Evolutionary conservation across 1,284 basidiomycete genomes (phyloP).

Genomic region (Malassezia sympodialis): DNA sequence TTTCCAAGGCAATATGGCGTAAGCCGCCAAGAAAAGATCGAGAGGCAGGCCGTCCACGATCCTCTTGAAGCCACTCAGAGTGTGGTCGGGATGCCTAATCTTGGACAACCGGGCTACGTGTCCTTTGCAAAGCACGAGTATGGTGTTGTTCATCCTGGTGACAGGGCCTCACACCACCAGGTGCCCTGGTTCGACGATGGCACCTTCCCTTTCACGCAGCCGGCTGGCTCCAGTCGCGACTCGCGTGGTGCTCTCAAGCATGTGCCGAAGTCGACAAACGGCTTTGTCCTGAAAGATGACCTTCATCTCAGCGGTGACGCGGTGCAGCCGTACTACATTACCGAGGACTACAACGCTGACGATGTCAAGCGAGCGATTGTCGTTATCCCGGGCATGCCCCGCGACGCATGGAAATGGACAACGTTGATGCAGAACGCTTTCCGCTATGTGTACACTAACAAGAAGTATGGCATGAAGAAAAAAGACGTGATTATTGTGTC

Average conservation of each 20-base stretch:
- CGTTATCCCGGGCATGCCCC: conserved; percentile 30
- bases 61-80: conserved; percentile 3
- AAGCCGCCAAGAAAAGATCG: not conserved
- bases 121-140: not conserved
- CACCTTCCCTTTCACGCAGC: conserved; percentile 6
- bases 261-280: not conserved
- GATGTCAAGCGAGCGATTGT: conserved; percentile 36
- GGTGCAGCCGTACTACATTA: conserved; percentile 31
- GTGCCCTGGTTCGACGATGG: conserved; percentile 6
- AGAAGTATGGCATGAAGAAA: conserved; percentile 15
- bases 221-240: not conserved
- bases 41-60: not conserved
- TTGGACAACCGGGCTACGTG: not conserved
- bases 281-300: not conserved
- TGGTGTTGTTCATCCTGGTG: not conserved
- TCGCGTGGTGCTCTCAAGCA: not conserved
- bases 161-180: not conserved
- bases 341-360: conserved; percentile 17
- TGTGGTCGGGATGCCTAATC: conserved; percentile 3
- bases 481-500: conserved; percentile 28
- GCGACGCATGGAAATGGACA: conserved; percentile 42
- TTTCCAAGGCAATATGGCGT: not conserved
- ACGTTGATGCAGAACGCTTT: conserved; percentile 29
- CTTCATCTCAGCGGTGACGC: not conserved
- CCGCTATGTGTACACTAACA: conserved; percentile 15